Base-by-base conservation (phyloP, 495 filamentous ascomycete genomes). In the Xylaria palmicola region DNA sequence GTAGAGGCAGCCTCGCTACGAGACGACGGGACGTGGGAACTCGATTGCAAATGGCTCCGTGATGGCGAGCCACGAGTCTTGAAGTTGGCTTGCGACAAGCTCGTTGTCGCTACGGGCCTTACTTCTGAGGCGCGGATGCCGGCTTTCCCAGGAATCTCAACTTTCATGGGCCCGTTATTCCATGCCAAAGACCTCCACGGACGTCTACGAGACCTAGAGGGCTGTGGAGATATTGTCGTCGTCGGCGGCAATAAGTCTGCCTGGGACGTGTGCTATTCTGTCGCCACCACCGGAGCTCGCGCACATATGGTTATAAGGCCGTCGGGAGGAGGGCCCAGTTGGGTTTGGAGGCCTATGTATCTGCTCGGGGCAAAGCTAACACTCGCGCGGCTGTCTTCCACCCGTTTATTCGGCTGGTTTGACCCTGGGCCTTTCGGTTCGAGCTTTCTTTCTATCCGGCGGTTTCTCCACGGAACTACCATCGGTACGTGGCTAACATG, bases 221-320 rank as follows among this genome's bases (percentile, higher is more conserved):
- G 60, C 17, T 66, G 43, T 39, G 65, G 48, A 53, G 80, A 71
- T 62, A 75, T 88, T 6, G 75, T 78, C 0, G 77, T 91, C 6
- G 75, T 88, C 43, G 86, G 88, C 17, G 84, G 81, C 20, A 83
- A 81, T n/a, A 91, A 91, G 69, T 88, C 86, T 10, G 86, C 82
- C 9, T 88, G 81, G 76, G 89, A 91, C 73, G 83, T 83, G 6
- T 86, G 81, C 1, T 88, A 89, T 64, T 75, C 77, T 7, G 84
- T 80, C 63, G 84, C 84, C 3, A 77, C 79, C 0, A 66, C 76
- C 0, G 87, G 85, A 4, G 77, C 82, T 40, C 66, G 77, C 19
- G 84, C 90, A 9, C 80, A 86, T 59, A 61, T 12, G 89, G 88
- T 12, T 80, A 85, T 70, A 32, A 40, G 59, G 7, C 59, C 17